Evolutionary conservation across 73 alveolate genomes (phyloP).

Genomic region (Paramecium tetraurelia): DNA sequence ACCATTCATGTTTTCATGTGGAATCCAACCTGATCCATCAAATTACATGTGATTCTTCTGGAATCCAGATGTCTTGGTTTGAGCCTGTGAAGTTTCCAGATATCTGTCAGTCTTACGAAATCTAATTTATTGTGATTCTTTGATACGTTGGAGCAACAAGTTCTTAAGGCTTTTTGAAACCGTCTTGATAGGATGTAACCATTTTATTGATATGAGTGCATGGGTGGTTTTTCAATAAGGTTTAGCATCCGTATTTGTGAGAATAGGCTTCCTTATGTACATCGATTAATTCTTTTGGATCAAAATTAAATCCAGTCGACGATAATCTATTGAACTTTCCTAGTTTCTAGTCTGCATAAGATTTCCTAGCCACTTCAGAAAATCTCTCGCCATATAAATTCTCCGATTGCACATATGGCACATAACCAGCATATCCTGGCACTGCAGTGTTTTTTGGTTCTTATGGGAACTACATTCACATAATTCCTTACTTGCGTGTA

Average conservation of each 20-base stretch:
- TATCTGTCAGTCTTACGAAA: constrained; percentile 13
- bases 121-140: not conserved
- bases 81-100: not conserved
- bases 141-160: constrained; percentile 37
- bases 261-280: constrained; percentile 22
- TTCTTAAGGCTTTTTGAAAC: constrained; percentile 43
- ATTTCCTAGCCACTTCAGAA: not conserved
- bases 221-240: constrained; percentile 25
- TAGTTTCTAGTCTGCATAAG: not conserved
- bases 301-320: constrained; percentile 51
- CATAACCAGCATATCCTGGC: constrained; percentile 62
- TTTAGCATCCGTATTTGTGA: constrained; percentile 40
- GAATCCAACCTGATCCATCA: constrained; percentile 42
- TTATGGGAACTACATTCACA: not conserved
- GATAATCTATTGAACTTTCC: constrained; percentile 34
- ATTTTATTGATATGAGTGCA: not conserved
- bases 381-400: constrained; percentile 43
- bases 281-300: constrained; percentile 18
- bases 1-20: constrained; percentile 47
- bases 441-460: constrained; percentile 53
- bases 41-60: constrained; percentile 39
- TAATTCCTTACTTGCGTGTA: not conserved
- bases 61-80: constrained; percentile 37
- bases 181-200: constrained; percentile 24
- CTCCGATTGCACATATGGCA: constrained; percentile 53